Evolutionary conservation across 2,329 filamentous ascomycete species (phyloP), one percentile per base, ranked within the genome.

Genomic region (Claviceps pusilla): DNA sequence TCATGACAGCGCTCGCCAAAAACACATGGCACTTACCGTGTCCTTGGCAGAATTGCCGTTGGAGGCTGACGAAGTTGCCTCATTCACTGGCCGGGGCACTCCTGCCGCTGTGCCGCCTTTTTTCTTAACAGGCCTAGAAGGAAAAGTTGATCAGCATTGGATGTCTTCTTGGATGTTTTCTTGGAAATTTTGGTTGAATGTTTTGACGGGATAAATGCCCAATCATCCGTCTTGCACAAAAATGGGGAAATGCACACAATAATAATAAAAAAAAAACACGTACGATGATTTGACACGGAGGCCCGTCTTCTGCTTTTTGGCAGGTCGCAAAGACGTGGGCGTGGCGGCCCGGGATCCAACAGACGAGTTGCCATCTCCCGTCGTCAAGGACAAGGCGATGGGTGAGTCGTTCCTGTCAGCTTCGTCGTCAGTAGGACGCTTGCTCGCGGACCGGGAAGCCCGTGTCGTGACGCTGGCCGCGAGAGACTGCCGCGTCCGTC

Each of bases 241-340:
- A 14, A 46, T 7, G 24, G 31, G 7, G 35, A 31, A 19, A 19
- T 19, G 19, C 19, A 19, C 19, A 19, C 19, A 33, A 33, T 5
- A 33, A 33, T 2, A 7, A 16, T 5, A 37, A 24, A 10, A 39
- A 46, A 33, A 47, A 51, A 54, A 55, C 58, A 82, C 81, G 77
- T 72, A 84, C 83, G 83, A 86, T 67, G 76, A 78, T 70, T 86
- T 86, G 64, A 84, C 76, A 60, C 83, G 80, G 56, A 80, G 73
- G 43, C 80, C 81, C 53, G 75, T 76, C 64, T 80, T 78, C 51
- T 74, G 71, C 67, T 78, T 83, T 73, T 83, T 83, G 56, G 72
- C 68, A 37, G 78, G 73, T 45, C 77, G 77, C 54, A 76, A 71
- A 47, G 75, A 71, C 54, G 69, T 73, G 7, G 82, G 82, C 37